phyloP scores from a whole-genome alignment of 345 rosid species.

The Citropsis articulata region DNA sequence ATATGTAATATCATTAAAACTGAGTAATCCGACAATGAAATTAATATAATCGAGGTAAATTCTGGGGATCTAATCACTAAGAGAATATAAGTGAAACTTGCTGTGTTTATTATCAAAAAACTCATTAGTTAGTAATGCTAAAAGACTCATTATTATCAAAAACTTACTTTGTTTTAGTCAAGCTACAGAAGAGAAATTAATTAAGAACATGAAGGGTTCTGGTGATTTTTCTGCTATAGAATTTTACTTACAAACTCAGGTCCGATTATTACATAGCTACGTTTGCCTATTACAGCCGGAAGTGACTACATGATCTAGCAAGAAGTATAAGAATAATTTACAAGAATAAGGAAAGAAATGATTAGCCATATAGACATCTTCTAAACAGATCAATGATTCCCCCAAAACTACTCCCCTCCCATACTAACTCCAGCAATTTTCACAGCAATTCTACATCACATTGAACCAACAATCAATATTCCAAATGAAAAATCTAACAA shows the following conservation, averaged over 20 bases:
- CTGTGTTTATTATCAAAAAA: neutral
- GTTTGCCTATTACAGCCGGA: neutral
- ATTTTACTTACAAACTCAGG: slow-evolving; percentile 4
- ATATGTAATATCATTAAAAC: no score
- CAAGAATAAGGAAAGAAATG: neutral
- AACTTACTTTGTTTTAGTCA: neutral
- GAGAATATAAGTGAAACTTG: neutral
- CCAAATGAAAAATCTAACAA: no score
- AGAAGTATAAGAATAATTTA: slow-evolving; percentile 1
- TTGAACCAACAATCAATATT: no score
- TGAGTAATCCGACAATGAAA: no score
- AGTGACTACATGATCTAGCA: neutral
- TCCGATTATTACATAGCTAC: neutral
- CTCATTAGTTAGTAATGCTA: neutral
- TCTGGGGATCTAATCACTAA: neutral
- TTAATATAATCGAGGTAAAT: no score
- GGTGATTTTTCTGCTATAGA: no score
- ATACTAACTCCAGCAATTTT: no score
- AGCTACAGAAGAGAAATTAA: neutral
- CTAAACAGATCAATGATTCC: no score
- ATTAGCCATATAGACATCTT: no score
- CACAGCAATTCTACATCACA: no score
- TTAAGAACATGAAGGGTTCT: neutral
- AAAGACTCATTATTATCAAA: no score
- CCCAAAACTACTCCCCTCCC: no score